Conservation (phyloP, 2,329 filamentous ascomycete genomes). For the Talaromyces sp. region DNA sequence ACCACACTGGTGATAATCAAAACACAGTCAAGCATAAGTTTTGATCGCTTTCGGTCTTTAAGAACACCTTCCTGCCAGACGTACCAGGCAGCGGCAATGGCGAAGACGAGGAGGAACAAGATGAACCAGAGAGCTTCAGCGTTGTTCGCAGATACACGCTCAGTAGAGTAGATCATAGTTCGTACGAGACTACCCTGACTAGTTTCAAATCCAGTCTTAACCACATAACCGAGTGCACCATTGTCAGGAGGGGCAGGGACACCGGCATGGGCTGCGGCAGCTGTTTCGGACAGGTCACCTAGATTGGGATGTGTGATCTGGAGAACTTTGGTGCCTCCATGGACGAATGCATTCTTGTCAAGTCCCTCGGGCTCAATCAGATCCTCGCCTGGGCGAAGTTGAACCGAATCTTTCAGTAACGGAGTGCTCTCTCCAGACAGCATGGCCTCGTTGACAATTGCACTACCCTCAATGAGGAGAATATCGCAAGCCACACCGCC, state of each 20-base stretch:
- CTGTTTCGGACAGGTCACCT: conserved; percentile 59
- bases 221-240: conserved; percentile 86
- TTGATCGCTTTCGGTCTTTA: conserved; percentile 93
- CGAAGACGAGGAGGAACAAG: conserved; percentile 91
- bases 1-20: conserved; percentile 97
- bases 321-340: conserved; percentile 94
- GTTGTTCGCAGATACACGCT: conserved; percentile 98
- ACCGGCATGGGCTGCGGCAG: conserved; percentile 66
- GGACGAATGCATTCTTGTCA: conserved; percentile 95
- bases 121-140: conserved; percentile 96
- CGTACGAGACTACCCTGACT: conserved; percentile 95
- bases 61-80: conserved; percentile 96
- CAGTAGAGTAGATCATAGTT: conserved; percentile 99
- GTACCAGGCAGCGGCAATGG: conserved; percentile 96
- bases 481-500: conserved; percentile 96
- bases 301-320: conserved; percentile 85
- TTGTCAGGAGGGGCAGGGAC: conserved; percentile 84
- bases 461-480: conserved; percentile 87
- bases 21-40: conserved; percentile 93
- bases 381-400: conserved; percentile 78
- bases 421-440: conserved; percentile 97
- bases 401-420: conserved; percentile 90
- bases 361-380: conserved; percentile 79
- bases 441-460: conserved; percentile 99
- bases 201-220: conserved; percentile 97